phyloP scores from a whole-genome alignment of 805 yeast species.

The Candida alai region DNA sequence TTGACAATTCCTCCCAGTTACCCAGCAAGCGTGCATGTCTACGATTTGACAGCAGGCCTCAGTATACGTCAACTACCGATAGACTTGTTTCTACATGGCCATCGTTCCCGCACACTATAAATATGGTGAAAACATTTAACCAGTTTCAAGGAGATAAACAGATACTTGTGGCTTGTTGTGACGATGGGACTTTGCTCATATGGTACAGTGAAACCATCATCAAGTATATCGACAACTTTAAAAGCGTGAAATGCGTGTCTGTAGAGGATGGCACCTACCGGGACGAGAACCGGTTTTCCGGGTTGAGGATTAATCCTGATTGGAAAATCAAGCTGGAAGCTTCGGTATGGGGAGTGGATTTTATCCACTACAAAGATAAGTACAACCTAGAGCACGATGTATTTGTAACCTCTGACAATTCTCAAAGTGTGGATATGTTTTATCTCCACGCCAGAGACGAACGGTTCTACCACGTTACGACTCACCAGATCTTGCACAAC shows the following conservation, averaged over 20 bases:
- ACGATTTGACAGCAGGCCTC: slow-evolving; percentile 42
- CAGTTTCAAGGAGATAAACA: slow-evolving; percentile 31
- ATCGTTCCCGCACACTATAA: slow-evolving; percentile 52
- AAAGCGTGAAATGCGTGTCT: neutral
- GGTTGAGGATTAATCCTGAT: slow-evolving; percentile 20
- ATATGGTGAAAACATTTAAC: slow-evolving; percentile 38
- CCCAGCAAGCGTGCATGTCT: slow-evolving; percentile 25
- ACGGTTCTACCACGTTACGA: slow-evolving; percentile 27
- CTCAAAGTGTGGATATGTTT: slow-evolving; percentile 42
- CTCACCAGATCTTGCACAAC: slow-evolving; percentile 49
- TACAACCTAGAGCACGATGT: slow-evolving; percentile 23
- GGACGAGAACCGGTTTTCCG: slow-evolving; percentile 14
- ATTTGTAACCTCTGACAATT: slow-evolving; percentile 53
- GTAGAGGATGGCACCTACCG: slow-evolving; percentile 3
- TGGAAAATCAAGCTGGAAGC: slow-evolving; percentile 31
- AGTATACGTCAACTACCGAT: slow-evolving; percentile 37
- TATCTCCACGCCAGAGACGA: slow-evolving; percentile 24
- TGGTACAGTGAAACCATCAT: slow-evolving; percentile 28
- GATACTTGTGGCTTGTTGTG: slow-evolving; percentile 47
- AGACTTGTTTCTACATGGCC: slow-evolving; percentile 48
- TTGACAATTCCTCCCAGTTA: slow-evolving; percentile 22
- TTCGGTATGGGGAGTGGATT: slow-evolving; percentile 65
- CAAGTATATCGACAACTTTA: slow-evolving; percentile 10
- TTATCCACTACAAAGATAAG: slow-evolving; percentile 18
- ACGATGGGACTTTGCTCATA: slow-evolving; percentile 50